Base-by-base conservation (phyloP, 2,329 filamentous ascomycete genomes). In the Alternaria atra region DNA sequence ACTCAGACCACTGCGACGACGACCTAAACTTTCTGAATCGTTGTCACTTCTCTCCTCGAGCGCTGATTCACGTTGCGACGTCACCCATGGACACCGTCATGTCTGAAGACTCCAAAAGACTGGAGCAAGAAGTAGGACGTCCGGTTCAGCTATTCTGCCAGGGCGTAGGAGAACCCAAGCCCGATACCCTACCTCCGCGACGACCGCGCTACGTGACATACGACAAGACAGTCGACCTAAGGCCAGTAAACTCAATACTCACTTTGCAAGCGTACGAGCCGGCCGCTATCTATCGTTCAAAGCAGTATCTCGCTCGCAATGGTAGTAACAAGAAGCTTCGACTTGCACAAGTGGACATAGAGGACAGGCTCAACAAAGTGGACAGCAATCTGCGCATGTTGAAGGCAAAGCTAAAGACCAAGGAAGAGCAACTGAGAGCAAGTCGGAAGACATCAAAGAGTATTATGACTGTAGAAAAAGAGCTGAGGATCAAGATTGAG, bases 321-420 rank as follows among this genome's bases (percentile, higher is more conserved):
- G 30, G 12, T 12, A 48, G 12, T 30, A 7, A 25, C 23, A 6
- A 48, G 46, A 17, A 34, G 30, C 46, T 35, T 48, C 17, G 46
- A 35, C 46, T 48, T 48, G 46, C 46, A 10, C 46, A 48, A 6
- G 29, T 48, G 46, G 46, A 48, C 46, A 48, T 34, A 29, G 34
- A 48, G 46, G 13, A 20, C 2, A 48, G 30, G 30, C 46, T 48
- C 1, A 32, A 48, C 1, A 32, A 48, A 48, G 29, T 50, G 20
- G 12, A 17, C 27, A 46, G 43, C 43, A 27, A n/a, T 46, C 43
- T 46, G n/a, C 43, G 43, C 5, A n/a, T 17, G 43, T 29, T 46
- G 9, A 46, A 46, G 17, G 43, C 27, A 29, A 46, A 25, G 29
- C n/a, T 50, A 13, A 35, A 35, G n/a, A 13, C 4, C 17, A 50